A percentile compares a stretch with the other conserved stretches of the same genome.
phyloP scores from a whole-genome alignment of 139 green algal genomes.

The Yamagishiella unicocca region DNA sequence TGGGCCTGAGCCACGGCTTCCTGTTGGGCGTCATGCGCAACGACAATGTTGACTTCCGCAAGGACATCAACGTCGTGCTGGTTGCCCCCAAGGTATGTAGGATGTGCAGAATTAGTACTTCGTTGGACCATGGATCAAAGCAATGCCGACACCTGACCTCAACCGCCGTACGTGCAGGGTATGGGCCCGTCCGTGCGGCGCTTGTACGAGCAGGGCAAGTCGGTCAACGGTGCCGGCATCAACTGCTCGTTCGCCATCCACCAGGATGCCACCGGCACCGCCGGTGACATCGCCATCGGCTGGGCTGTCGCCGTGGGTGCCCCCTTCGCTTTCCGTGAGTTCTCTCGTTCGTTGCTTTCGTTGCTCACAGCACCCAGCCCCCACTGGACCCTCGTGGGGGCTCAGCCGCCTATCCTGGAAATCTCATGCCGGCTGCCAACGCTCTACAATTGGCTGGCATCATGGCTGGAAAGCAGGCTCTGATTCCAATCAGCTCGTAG shows the following conservation, averaged over 20 bases:
- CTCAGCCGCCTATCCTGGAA: too few relatives aligned
- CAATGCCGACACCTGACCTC: not conserved
- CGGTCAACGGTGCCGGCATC: slow-evolving; percentile 98
- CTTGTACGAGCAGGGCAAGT: slow-evolving; percentile 99
- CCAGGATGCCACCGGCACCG: slow-evolving; percentile 96
- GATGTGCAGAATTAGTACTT: not conserved
- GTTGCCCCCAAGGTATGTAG: slow-evolving; percentile 94
- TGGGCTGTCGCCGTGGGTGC: slow-evolving; percentile 97
- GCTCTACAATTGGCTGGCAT: too few relatives aligned
- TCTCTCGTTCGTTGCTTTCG: too few relatives aligned
- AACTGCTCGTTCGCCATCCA: slow-evolving; percentile 99
- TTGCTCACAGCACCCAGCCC: slow-evolving; percentile 18
- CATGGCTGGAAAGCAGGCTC: too few relatives aligned
- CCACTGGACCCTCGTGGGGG: too few relatives aligned
- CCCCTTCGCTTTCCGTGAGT: slow-evolving; percentile 95
- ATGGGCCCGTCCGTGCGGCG: slow-evolving; percentile 98
- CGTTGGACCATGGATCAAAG: not conserved
- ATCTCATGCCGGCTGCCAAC: too few relatives aligned
- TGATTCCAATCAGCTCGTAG: too few relatives aligned
- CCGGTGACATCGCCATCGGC: slow-evolving; percentile 96
- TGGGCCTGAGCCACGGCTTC: slow-evolving; percentile 99
- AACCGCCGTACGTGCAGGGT: slow-evolving; percentile 71
- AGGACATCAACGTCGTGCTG: slow-evolving; percentile 99
- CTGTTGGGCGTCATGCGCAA: slow-evolving; percentile 97
- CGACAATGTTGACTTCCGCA: slow-evolving; percentile 93